Conservation (phyloP, 2,329 filamentous ascomycete genomes). For the Coniochaeta prunicola region DNA sequence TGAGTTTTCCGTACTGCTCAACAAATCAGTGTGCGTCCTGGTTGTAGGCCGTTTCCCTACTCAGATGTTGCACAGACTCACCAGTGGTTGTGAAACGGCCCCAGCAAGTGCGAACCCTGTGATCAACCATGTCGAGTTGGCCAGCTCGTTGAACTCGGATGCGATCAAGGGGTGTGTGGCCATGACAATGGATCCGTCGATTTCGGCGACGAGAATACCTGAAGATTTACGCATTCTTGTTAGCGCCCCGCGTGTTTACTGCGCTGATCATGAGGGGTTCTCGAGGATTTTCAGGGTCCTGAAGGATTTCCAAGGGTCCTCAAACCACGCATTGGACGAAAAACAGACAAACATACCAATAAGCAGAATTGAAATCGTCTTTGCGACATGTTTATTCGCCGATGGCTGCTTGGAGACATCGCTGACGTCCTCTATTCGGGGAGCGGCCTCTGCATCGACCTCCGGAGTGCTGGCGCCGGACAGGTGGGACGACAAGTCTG, state of each 20-base stretch:
- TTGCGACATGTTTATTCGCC: constrained; percentile 7
- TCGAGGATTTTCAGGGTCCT: neutral
- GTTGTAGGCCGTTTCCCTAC: neutral
- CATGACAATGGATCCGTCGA: constrained; percentile 57
- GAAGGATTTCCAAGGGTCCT: no score
- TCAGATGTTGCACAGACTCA: constrained; percentile 19
- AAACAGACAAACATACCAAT: constrained; percentile 10
- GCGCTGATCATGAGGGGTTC: neutral
- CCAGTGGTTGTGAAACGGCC: constrained; percentile 44
- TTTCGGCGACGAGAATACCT: constrained; percentile 59
- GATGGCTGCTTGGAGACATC: constrained; percentile 2
- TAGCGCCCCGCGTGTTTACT: no score
- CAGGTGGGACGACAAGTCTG: neutral
- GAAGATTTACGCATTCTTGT: neutral
- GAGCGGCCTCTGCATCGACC: neutral
- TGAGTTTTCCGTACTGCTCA: constrained; percentile 44
- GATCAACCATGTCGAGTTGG: constrained; percentile 50
- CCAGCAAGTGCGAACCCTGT: constrained; percentile 43
- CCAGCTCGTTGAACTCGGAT: constrained; percentile 51
- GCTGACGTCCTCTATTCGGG: neutral
- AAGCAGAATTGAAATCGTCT: constrained; percentile 14
- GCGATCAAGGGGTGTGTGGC: constrained; percentile 58
- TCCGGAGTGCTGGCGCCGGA: neutral
- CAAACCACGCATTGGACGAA: neutral
- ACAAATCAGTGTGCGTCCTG: neutral